Conservation (phyloP, 1,284 basidiomycete species). For the Cryptococcus depauperatus region DNA sequence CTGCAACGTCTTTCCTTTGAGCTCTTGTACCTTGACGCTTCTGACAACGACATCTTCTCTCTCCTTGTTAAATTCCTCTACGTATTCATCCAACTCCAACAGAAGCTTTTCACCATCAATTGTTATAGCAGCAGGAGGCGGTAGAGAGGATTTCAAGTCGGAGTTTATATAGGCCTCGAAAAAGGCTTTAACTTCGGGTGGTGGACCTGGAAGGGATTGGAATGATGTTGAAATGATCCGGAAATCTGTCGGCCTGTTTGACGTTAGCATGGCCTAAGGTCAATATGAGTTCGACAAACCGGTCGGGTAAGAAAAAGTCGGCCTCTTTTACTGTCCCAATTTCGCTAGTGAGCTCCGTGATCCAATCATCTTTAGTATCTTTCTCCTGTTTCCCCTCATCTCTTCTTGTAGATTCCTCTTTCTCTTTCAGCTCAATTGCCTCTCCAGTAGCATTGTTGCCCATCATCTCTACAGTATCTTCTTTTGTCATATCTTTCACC, state of each 20-base stretch:
- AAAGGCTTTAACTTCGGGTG: neutral
- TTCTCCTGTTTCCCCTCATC: neutral
- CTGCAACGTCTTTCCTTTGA: slow-evolving; percentile 1
- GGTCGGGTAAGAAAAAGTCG: slow-evolving; percentile 10
- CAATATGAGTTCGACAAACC: no score
- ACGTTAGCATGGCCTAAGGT: slow-evolving; percentile 11
- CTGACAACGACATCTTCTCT: slow-evolving; percentile 1
- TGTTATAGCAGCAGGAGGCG: slow-evolving; percentile 1
- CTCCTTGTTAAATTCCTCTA: neutral
- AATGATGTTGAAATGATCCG: neutral
- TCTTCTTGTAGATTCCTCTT: neutral
- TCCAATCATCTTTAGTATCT: neutral
- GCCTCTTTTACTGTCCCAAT: neutral
- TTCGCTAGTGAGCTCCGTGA: neutral
- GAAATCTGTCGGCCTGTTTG: neutral
- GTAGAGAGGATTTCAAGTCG: neutral
- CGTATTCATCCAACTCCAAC: slow-evolving; percentile 10
- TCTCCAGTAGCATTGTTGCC: neutral
- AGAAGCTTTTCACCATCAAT: slow-evolving; percentile 6
- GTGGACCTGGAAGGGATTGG: no score
- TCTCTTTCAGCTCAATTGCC: neutral
- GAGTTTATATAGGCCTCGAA: slow-evolving; percentile 4
- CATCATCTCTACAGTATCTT: neutral
- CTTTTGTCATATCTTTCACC: neutral
- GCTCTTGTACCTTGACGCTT: slow-evolving; percentile 1